A percentile compares a stretch with the other conserved stretches of the same genome.
Conservation (phyloP, 176 grass and related monocot genomes). For the Otatea glauca region DNA sequence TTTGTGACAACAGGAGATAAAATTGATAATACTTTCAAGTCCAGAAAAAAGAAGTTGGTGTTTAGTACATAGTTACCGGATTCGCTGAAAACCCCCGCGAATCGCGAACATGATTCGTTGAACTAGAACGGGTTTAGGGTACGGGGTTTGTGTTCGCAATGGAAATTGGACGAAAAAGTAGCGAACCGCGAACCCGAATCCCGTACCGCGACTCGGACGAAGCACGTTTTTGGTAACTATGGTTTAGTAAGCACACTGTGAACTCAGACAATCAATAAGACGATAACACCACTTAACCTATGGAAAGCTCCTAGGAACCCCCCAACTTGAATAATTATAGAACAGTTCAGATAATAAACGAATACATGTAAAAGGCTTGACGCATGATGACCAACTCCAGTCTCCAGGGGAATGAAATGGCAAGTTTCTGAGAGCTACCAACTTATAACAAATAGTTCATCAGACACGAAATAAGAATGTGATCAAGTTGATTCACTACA, state of each 20-base stretch:
- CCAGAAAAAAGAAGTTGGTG: background rate
- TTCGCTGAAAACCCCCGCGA: too few relatives aligned
- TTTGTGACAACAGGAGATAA: conserved; percentile 20
- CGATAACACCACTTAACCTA: background rate
- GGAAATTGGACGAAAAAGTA: too few relatives aligned
- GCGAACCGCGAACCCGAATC: too few relatives aligned
- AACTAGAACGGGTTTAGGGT: too few relatives aligned
- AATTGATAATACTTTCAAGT: background rate
- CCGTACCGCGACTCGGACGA: too few relatives aligned
- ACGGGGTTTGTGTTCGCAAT: too few relatives aligned
- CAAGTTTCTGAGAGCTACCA: conserved; percentile 16
- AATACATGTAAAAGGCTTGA: background rate
- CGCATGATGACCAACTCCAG: too few relatives aligned
- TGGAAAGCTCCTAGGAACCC: background rate
- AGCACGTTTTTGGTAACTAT: too few relatives aligned
- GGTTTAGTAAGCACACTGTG: background rate
- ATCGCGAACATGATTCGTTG: too few relatives aligned
- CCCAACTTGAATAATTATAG: conserved; percentile 9
- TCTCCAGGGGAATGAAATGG: background rate
- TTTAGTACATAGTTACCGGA: background rate
- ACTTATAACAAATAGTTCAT: conserved; percentile 7
- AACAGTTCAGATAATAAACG: conserved; percentile 17
- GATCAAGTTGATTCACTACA: conserved; percentile 28
- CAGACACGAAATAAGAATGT: conserved; percentile 9
- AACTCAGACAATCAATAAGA: background rate